These are phyloP conservation scores for Fonsecaea erecta DNA, from an alignment of 2,329 filamentous ascomycete genomes.

Conservation along the genomic window DNA sequence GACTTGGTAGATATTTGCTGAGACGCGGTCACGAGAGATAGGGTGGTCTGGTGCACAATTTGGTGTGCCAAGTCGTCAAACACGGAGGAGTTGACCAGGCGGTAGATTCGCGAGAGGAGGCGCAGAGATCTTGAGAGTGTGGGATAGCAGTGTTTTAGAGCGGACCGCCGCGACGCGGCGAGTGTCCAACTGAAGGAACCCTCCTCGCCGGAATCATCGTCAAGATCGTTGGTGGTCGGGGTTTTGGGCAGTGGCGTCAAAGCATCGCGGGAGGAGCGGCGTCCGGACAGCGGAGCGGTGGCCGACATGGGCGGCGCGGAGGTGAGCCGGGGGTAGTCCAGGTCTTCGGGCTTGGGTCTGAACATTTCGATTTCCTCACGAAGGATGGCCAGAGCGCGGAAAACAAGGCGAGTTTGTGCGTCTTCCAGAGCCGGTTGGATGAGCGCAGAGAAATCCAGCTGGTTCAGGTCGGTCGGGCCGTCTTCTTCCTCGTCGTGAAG, in stretches of 20 bases:
- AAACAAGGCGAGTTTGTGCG: constrained; percentile 69
- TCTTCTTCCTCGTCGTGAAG: constrained; percentile 63
- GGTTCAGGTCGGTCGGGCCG: constrained; percentile 55
- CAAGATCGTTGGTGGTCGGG: constrained; percentile 53
- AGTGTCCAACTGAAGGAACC: constrained; percentile 32
- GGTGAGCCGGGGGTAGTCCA: constrained; percentile 65
- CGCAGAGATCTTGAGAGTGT: constrained; percentile 70
- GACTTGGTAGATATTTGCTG: constrained; percentile 61
- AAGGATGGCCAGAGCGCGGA: constrained; percentile 66
- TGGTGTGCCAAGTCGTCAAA: constrained; percentile 75
- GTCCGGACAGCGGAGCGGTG: constrained; percentile 38
- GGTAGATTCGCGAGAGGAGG: constrained; percentile 71
- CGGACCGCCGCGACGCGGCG: constrained; percentile 31
- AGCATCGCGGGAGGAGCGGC: constrained; percentile 43
- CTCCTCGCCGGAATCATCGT: constrained; percentile 51
- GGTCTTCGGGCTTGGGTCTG: constrained; percentile 66
- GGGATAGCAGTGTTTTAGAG: constrained; percentile 54
- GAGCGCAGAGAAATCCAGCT: constrained; percentile 65
- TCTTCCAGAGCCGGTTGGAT: constrained; percentile 70
- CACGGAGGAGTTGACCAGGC: constrained; percentile 70
- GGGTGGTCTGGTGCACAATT: constrained; percentile 88
- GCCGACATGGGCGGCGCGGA: constrained; percentile 42
- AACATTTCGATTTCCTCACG: constrained; percentile 70
- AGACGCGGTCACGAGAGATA: constrained; percentile 79
- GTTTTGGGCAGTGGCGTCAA: constrained; percentile 37